Conservation (phyloP, 495 filamentous ascomycete genomes). For the Pseudotulostoma volvatum region DNA sequence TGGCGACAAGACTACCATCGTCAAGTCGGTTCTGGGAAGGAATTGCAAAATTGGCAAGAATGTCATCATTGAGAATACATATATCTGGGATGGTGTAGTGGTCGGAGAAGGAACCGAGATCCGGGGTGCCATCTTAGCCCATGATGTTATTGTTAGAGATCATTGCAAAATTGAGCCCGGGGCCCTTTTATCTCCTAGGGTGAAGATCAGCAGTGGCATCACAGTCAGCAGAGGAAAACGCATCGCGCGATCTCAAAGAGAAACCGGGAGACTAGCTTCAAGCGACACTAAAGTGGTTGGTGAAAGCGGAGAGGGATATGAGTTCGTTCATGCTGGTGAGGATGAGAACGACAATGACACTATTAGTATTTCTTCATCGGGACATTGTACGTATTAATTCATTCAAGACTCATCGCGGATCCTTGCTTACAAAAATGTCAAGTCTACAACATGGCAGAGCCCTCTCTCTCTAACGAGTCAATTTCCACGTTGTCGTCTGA, state of each 20-base stretch:
- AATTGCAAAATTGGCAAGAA: constrained; percentile 74
- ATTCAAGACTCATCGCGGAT: too few species aligned
- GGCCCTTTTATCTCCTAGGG: constrained; percentile 64
- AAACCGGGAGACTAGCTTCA: constrained; percentile 26
- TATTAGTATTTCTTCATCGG: constrained; percentile 30
- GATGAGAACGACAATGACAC: constrained; percentile 35
- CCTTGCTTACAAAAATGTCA: constrained; percentile 9
- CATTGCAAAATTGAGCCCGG: constrained; percentile 50
- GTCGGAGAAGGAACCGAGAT: constrained; percentile 61
- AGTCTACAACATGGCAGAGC: constrained; percentile 52
- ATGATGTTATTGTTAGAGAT: constrained; percentile 51
- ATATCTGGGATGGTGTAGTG: constrained; percentile 75
- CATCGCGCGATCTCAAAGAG: constrained; percentile 38
- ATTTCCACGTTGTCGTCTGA: constrained; percentile 55
- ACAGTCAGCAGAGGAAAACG: constrained; percentile 33
- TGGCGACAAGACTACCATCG: constrained; percentile 50
- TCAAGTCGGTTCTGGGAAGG: constrained; percentile 62
- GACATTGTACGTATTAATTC: constrained; percentile 26
- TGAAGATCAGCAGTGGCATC: constrained; percentile 47
- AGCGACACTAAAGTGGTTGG: constrained; percentile 35
- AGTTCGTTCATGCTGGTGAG: constrained; percentile 32
- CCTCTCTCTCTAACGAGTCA: constrained; percentile 59
- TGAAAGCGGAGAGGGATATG: constrained; percentile 27
- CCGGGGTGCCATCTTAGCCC: constrained; percentile 58
- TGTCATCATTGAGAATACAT: constrained; percentile 61